Percentiles rank a stretch among this genome's conserved stretches.
Conservation (phyloP, 192 early-diverging fungal genomes). For the Gryganskiella cystojenkinii region DNA sequence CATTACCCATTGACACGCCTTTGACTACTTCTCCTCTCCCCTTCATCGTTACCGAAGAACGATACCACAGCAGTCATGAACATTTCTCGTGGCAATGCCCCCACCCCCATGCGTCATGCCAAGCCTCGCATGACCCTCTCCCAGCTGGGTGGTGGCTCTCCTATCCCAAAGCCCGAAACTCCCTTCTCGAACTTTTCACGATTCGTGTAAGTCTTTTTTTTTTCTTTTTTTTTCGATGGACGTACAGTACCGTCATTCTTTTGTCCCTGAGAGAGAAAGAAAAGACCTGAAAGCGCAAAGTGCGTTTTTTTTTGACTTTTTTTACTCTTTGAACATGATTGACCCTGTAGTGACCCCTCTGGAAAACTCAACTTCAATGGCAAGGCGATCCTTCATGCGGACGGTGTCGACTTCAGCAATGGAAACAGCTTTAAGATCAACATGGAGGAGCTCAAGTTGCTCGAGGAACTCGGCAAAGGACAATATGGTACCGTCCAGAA, state of each 20-base stretch:
- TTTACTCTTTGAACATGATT: background rate
- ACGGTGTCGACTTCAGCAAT: constrained; percentile 92
- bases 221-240: constrained; percentile 3
- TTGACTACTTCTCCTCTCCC: background rate
- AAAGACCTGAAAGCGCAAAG: too few relatives aligned
- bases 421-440: constrained; percentile 90
- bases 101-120: constrained; percentile 26
- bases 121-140: constrained; percentile 37
- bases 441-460: constrained; percentile 82
- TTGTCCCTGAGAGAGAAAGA: too few relatives aligned
- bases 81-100: constrained; percentile 33
- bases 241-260: too few relatives aligned
- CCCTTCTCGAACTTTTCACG: constrained; percentile 76
- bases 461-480: constrained; percentile 88
- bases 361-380: constrained; percentile 93
- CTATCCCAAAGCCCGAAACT: constrained; percentile 42
- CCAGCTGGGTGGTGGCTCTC: constrained; percentile 30
- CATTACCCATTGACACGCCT: background rate
- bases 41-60: background rate
- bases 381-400: constrained; percentile 90
- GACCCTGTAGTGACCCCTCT: constrained; percentile 72
- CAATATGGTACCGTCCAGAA: constrained; percentile 95
- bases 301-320: background rate
- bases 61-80: constrained; percentile 10
- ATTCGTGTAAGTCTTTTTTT: constrained; percentile 66